These are phyloP conservation scores for Tremella mesenterica DNA, from an alignment of 768 basidiomycete species.

Conservation along the genomic window DNA sequence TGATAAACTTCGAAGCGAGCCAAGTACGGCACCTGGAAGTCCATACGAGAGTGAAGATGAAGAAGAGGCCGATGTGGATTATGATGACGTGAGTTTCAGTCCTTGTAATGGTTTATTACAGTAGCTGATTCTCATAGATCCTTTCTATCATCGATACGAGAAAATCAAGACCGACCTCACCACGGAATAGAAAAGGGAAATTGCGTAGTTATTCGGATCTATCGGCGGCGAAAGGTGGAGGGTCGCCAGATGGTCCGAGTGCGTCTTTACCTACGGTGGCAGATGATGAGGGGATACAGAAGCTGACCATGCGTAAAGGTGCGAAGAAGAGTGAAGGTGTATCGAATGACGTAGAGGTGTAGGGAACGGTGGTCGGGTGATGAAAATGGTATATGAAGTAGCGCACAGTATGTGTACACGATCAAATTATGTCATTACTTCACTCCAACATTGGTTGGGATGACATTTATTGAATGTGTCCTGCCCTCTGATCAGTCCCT, in stretches of 20 bases:
- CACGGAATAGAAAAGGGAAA: constrained; percentile 13
- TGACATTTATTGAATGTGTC: too few relatives aligned
- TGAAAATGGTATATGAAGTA: too few relatives aligned
- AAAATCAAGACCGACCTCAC: constrained; percentile 12
- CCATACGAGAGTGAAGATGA: constrained; percentile 78
- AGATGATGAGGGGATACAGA: constrained; percentile 19
- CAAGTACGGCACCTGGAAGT: constrained; percentile 59
- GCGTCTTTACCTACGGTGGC: too few relatives aligned
- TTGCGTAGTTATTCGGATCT: constrained; percentile 12
- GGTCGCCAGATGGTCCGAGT: too few relatives aligned
- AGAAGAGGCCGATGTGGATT: constrained; percentile 65
- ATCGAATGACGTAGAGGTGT: too few relatives aligned
- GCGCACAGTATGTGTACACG: too few relatives aligned
- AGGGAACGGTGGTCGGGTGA: too few relatives aligned
- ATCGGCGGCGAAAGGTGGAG: not conserved
- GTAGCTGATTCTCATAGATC: constrained; percentile 11
- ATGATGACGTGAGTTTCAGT: constrained; percentile 63
- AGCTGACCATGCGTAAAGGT: constrained; percentile 15
- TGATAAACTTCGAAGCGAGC: constrained; percentile 43
- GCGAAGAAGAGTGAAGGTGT: constrained; percentile 2
- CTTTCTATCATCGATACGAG: constrained; percentile 38
- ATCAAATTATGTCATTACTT: too few relatives aligned
- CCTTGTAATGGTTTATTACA: not conserved
- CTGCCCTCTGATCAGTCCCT: too few relatives aligned
- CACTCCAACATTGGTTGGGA: too few relatives aligned